phyloP scores from a whole-genome alignment of 2,329 filamentous ascomycete genomes.

The Tolypocladium tundrense region DNA sequence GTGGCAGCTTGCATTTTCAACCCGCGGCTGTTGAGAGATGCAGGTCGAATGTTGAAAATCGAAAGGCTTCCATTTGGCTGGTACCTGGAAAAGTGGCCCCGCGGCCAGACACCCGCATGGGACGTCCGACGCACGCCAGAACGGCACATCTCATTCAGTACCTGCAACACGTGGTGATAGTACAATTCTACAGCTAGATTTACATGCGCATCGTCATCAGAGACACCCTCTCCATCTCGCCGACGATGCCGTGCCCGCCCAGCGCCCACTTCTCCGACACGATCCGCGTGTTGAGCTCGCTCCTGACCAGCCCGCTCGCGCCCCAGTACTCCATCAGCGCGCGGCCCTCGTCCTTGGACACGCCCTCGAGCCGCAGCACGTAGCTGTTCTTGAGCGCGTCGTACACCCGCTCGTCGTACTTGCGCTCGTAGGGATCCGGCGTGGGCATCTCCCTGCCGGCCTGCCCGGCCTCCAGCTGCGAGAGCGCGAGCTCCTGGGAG shows the following conservation, averaged over 20 bases:
- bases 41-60: neutral
- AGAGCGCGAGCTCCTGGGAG: conserved; percentile 59
- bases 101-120: neutral
- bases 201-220: conserved; percentile 38
- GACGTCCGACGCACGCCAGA: neutral
- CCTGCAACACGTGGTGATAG: conserved; percentile 2
- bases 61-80: too few species aligned
- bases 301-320: conserved; percentile 67
- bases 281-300: conserved; percentile 56
- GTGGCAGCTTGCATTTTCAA: neutral
- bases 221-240: conserved; percentile 68
- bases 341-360: conserved; percentile 66
- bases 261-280: conserved; percentile 79
- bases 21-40: neutral
- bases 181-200: conserved; percentile 17
- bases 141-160: neutral
- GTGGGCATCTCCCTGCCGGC: conserved; percentile 25
- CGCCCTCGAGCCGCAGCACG: conserved; percentile 50
- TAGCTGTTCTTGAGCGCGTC: conserved; percentile 38
- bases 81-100: neutral
- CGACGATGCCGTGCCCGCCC: conserved; percentile 69
- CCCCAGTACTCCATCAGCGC: conserved; percentile 90
- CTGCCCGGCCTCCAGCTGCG: conserved; percentile 38
- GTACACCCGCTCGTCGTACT: conserved; percentile 48
- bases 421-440: conserved; percentile 42